phyloP scores from a whole-genome alignment of 2,329 filamentous ascomycete genomes.

The Cercospora nicotianae region DNA sequence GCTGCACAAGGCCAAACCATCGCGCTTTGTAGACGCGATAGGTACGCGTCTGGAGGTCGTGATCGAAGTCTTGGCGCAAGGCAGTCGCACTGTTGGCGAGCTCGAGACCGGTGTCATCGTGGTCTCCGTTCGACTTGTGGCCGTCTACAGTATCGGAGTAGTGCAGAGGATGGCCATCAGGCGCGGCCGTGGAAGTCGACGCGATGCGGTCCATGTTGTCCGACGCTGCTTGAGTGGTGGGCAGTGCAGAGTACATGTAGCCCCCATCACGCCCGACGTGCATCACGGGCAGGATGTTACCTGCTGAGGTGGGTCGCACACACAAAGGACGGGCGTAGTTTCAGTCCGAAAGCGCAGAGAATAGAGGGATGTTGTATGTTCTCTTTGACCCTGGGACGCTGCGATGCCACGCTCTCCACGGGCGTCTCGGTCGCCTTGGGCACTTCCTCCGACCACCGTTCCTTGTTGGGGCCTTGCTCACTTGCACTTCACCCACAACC shows the following conservation, averaged over 20 bases:
- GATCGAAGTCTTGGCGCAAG: slow-evolving; percentile 13
- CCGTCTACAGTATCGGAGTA: not conserved
- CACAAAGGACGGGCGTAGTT: not conserved
- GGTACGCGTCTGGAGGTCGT: slow-evolving; percentile 1
- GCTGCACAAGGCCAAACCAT: slow-evolving; percentile 81
- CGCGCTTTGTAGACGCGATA: slow-evolving; percentile 73
- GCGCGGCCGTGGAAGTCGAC: not conserved
- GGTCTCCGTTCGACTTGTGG: not conserved
- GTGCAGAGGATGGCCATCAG: not conserved
- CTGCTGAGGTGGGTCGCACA: not conserved
- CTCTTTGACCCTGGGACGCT: not conserved
- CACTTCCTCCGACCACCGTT: not conserved
- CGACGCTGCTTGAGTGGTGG: not conserved
- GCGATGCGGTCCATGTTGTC: not conserved
- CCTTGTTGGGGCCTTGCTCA: not conserved
- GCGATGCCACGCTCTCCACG: not conserved
- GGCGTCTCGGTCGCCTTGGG: not conserved
- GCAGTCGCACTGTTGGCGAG: slow-evolving; percentile 5
- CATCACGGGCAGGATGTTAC: not conserved
- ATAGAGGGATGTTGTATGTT: not conserved
- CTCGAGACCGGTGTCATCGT: not conserved
- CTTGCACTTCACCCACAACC: not conserved
- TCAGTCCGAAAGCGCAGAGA: not conserved
- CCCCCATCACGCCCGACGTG: not conserved
- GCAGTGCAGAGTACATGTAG: not conserved